These are phyloP conservation scores for Hymenoscyphus scutula DNA, from an alignment of 2,329 filamentous ascomycete genomes.

Conservation along the genomic window DNA sequence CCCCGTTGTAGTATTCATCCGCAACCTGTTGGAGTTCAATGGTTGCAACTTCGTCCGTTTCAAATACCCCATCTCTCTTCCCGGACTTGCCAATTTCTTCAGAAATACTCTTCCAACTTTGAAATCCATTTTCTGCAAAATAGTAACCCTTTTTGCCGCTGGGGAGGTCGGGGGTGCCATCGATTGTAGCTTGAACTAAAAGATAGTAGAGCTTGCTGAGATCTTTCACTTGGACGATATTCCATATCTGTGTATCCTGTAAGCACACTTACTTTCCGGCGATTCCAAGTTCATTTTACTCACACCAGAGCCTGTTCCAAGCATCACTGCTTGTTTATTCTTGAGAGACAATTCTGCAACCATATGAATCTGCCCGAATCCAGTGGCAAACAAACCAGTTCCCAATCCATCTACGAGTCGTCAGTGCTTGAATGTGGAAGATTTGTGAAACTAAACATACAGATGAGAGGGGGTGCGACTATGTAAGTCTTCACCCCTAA, in stretches of 20 bases:
- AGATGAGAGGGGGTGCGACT: conserved; percentile 48
- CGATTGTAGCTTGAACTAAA: conserved; percentile 37
- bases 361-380: conserved; percentile 41
- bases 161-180: conserved; percentile 33
- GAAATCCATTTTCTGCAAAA: conserved; percentile 42
- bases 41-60: conserved; percentile 30
- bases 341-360: conserved; percentile 36
- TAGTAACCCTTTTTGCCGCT: conserved; percentile 41
- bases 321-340: conserved; percentile 34
- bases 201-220: conserved; percentile 43
- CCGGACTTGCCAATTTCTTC: conserved; percentile 38
- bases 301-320: conserved; percentile 39
- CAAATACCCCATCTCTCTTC: conserved; percentile 34
- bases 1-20: conserved; percentile 25
- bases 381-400: conserved; percentile 42
- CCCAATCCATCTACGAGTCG: conserved; percentile 39
- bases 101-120: conserved; percentile 42
- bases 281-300: background rate
- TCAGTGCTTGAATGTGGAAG: background rate
- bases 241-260: conserved; percentile 35
- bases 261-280: background rate
- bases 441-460: conserved; percentile 8
- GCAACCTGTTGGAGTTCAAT: conserved; percentile 35
- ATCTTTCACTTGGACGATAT: conserved; percentile 47
- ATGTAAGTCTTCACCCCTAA: conserved; percentile 45